Evolutionary conservation across 192 early-diverging fungal species (phyloP), one percentile per base, ranked within the genome.

Genomic region (Spizellomyces sp.): DNA sequence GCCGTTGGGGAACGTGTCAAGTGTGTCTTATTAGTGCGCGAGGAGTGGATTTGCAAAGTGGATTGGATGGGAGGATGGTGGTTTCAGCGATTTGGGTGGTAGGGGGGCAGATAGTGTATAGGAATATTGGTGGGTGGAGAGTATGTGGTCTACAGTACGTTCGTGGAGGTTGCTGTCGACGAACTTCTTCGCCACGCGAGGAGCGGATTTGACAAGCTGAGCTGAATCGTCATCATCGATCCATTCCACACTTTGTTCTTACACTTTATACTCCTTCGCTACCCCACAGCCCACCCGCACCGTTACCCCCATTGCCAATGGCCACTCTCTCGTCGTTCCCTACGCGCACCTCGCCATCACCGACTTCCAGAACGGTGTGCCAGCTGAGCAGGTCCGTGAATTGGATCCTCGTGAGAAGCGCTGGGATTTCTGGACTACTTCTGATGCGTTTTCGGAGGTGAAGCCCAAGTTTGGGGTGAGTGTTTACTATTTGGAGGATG

Each of bases 351-450:
- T 48, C 41, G 60, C 71, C 61, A 58, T 85, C 71, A 77, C 79
- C 45, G 50, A 77, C 55, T 85, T 82, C 62, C 58, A 71, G 59
- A 79, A 85, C 63, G 83, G 83, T 41, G 70, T 85, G n/a, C 83
- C 83, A 57, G 75, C 65, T n/a, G 71, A 80, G 58, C 80, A 82
- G 64, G 80, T 81, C 54, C 81, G 84, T 61, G 81, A 78, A 61
- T 71, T 85, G 21, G 61, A 63, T 15, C 69, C 76, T 5, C 64
- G 64, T 47, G 84, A 85, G 69, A 80, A 82, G 76, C 76, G 78
- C 47, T 85, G 84, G 84, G 84, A 85, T 63, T 85, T 85, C 67
- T 85, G 84, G 84, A 85, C 84, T 19, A 81, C 84, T 48, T 77
- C 75, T 45, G 78, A 80, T 56, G 81, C 81, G 27, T 83, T 83